phyloP scores from a whole-genome alignment of 2,329 filamentous ascomycete genomes.

The Sarocladium kiliense region DNA sequence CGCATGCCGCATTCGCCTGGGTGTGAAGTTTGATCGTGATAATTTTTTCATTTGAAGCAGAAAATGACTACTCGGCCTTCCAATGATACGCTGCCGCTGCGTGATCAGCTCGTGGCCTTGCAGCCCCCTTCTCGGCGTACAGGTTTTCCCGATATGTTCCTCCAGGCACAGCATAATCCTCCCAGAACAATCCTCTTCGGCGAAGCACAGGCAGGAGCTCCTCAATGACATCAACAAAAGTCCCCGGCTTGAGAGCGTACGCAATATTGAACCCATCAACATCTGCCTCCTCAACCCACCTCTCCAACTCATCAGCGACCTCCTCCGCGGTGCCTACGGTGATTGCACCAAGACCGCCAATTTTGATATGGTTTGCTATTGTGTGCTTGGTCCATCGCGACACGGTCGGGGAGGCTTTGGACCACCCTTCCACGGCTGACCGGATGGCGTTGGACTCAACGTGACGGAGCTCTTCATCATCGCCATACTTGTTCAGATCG shows the following conservation, averaged over 20 bases:
- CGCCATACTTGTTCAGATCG: constrained; percentile 53
- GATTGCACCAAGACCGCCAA: constrained; percentile 19
- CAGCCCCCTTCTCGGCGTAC: constrained; percentile 44
- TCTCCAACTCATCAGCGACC: constrained; percentile 11
- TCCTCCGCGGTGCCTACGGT: constrained; percentile 1
- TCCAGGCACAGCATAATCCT: constrained; percentile 46
- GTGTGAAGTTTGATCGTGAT: too few species aligned
- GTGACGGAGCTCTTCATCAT: constrained; percentile 58
- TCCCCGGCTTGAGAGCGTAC: constrained; percentile 11
- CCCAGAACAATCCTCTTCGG: constrained; percentile 44
- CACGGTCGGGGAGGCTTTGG: constrained; percentile 12
- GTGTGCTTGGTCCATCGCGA: constrained; percentile 49
- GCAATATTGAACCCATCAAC: constrained; percentile 15
- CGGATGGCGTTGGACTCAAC: constrained; percentile 58
- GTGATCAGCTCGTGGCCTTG: constrained; percentile 45
- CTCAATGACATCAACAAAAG: constrained; percentile 12
- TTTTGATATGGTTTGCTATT: constrained; percentile 50
- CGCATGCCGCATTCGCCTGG: too few species aligned
- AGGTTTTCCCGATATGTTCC: constrained; percentile 60
- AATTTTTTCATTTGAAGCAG: too few species aligned
- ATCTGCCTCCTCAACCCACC: constrained; percentile 13
- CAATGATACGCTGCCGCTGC: constrained; percentile 43
- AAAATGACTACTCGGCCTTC: constrained; percentile 12
- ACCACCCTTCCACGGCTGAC: constrained; percentile 14
- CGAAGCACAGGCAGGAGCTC: constrained; percentile 24